Evolutionary conservation across 345 rosid genomes (phyloP).

Genomic region (Populus simonii): DNA sequence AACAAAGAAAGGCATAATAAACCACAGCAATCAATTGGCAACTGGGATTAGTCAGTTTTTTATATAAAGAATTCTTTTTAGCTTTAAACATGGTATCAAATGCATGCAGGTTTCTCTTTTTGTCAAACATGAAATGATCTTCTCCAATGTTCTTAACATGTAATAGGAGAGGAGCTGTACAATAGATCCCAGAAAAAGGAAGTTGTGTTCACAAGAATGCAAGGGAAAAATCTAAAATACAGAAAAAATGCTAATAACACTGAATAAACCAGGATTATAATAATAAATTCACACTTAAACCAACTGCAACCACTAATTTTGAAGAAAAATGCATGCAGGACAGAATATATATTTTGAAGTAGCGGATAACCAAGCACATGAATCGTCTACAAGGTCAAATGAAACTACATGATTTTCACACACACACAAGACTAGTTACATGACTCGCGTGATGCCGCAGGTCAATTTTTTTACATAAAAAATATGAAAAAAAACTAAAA

Average conservation of each 20-base stretch:
- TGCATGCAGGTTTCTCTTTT: background rate
- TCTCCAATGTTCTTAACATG: background rate
- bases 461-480: too few relatives aligned
- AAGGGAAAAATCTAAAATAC: background rate
- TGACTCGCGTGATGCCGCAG: too few relatives aligned
- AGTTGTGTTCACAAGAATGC: background rate
- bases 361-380: background rate
- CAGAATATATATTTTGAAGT: background rate
- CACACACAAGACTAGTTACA: too few relatives aligned
- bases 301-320: background rate
- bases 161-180: background rate
- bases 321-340: background rate
- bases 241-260: background rate
- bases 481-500: too few relatives aligned
- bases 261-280: background rate
- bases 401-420: background rate
- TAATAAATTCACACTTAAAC: background rate
- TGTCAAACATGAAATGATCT: background rate
- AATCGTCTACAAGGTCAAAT: background rate
- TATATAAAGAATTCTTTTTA: background rate
- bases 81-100: background rate
- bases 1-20: background rate
- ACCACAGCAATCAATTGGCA: background rate
- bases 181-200: too few relatives aligned
- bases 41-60: background rate